Conservation (phyloP, 2,329 filamentous ascomycete genomes). For the Colletotrichum sidae region DNA sequence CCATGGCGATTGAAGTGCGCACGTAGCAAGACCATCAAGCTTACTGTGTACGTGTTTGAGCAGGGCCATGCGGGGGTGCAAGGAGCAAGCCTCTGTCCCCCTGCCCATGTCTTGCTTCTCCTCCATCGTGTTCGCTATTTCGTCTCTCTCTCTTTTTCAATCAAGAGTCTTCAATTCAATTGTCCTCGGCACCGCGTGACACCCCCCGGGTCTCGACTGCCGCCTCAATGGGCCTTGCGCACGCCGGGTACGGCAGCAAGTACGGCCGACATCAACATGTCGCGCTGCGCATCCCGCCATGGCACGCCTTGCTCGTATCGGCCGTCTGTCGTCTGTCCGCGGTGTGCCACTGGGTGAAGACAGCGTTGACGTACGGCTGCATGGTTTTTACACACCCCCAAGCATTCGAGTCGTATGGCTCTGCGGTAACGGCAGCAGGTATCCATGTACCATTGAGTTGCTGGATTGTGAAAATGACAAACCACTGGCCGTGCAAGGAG, state of each 20-base stretch:
- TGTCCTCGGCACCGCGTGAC: neutral
- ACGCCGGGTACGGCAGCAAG: slow-evolving; percentile 11
- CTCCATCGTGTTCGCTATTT: too few relatives aligned
- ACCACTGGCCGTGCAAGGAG: slow-evolving; percentile 22
- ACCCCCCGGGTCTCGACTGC: too few relatives aligned
- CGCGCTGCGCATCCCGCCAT: too few relatives aligned
- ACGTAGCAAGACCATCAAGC: neutral
- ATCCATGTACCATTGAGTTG: slow-evolving; percentile 18
- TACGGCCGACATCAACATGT: neutral
- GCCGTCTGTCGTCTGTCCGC: neutral
- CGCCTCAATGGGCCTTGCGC: neutral
- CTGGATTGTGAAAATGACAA: slow-evolving; percentile 27
- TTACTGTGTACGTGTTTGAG: too few relatives aligned
- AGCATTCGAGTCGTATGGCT: slow-evolving; percentile 36
- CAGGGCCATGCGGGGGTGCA: too few relatives aligned
- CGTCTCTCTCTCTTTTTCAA: too few relatives aligned
- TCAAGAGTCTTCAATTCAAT: too few relatives aligned
- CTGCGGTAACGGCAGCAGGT: slow-evolving; percentile 22
- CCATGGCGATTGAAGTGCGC: neutral
- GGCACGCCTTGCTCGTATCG: too few relatives aligned
- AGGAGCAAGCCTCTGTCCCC: too few relatives aligned
- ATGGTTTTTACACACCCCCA: slow-evolving; percentile 32
- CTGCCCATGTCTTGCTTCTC: too few relatives aligned
- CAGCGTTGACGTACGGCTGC: slow-evolving; percentile 11
- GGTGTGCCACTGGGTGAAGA: slow-evolving; percentile 8